phyloP scores from a whole-genome alignment of 148 eudicot genomes.

The Silene conica region DNA sequence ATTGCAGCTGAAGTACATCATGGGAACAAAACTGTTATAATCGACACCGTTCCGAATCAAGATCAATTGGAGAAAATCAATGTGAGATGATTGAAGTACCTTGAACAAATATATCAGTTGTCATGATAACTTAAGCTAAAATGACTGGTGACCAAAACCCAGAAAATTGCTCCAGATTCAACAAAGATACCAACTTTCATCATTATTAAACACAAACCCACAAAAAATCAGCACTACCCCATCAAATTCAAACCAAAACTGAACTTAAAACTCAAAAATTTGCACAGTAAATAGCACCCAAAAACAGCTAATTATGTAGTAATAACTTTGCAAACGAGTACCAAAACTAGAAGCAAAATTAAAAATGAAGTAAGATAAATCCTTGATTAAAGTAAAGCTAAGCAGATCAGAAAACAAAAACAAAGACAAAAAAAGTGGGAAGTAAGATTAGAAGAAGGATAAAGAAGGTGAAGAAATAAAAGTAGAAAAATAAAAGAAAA shows the following conservation, averaged over 20 bases:
- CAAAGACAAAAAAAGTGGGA: not conserved
- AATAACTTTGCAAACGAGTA: not conserved
- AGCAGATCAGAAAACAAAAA: conserved; percentile 1
- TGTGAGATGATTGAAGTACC: not conserved
- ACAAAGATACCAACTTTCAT: not conserved
- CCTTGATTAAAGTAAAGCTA: not conserved
- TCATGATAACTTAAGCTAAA: not conserved
- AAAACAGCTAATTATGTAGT: not conserved
- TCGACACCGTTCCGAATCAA: not conserved
- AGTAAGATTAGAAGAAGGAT: not conserved
- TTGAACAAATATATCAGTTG: not conserved
- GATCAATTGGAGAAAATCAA: not conserved
- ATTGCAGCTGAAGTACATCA: too few species aligned
- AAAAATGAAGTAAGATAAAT: not conserved
- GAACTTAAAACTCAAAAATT: not conserved
- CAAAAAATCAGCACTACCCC: not conserved
- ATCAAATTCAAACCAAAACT: conserved; percentile 1
- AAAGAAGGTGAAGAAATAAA: not conserved
- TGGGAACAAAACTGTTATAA: too few species aligned
- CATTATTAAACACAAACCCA: conserved; percentile 10
- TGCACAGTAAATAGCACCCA: not conserved
- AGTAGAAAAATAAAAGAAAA: not conserved
- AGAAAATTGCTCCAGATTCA: not conserved
- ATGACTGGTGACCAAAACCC: not conserved
- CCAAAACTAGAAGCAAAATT: not conserved